Percentiles rank a stretch among this genome's conserved stretches.
phyloP scores from a whole-genome alignment of 1,284 basidiomycete species.

The Apiotrichum sp. region DNA sequence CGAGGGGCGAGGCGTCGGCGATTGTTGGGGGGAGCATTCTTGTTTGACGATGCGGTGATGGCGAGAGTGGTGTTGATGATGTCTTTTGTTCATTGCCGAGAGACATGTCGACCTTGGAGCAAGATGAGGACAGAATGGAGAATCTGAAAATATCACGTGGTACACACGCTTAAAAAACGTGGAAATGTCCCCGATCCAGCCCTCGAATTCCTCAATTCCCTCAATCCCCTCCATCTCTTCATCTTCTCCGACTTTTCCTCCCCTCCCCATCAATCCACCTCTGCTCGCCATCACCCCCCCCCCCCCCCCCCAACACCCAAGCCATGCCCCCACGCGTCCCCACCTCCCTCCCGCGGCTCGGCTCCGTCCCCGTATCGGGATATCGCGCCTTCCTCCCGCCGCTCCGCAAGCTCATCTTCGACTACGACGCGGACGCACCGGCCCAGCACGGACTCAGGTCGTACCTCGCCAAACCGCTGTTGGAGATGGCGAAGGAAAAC shows the following conservation, averaged over 20 bases:
- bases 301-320: no score
- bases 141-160: no score
- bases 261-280: no score
- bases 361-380: conserved; percentile 35
- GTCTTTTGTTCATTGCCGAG: no score
- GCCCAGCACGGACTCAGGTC: conserved; percentile 33
- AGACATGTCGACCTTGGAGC: no score
- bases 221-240: not conserved
- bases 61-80: conserved; percentile 13
- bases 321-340: no score
- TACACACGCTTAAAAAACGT: not conserved
- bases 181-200: not conserved
- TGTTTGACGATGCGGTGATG: no score
- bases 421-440: conserved; percentile 39
- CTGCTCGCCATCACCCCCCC: no score
- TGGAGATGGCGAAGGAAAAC: conserved; percentile 38
- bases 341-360: conserved; percentile 11
- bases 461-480: conserved; percentile 15
- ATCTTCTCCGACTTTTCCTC: not conserved
- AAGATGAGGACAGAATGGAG: no score
- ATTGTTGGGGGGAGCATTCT: conserved; percentile 25
- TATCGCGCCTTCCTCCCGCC: conserved; percentile 43
- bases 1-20: conserved; percentile 26
- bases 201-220: no score
- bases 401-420: conserved; percentile 41